phyloP scores from a whole-genome alignment of 169 alveolate genomes.

The Cryptosporidium tyzzeri region DNA sequence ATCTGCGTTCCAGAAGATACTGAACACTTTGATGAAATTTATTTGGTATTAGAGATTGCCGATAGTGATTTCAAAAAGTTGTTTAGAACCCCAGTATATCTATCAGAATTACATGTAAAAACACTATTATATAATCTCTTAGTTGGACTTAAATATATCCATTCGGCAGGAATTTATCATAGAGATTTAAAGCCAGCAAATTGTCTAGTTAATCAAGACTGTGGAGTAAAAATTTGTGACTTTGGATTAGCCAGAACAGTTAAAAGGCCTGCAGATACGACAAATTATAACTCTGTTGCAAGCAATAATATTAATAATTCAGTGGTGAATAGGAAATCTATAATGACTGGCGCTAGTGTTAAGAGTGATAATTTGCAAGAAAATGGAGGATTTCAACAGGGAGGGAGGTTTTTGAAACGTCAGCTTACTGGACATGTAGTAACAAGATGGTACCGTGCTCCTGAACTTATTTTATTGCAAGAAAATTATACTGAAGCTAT shows the following conservation, averaged over 20 bases:
- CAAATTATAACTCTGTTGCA: not conserved
- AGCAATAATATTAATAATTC: not conserved
- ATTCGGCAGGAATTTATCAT: conserved; percentile 95
- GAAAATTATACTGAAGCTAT: conserved; percentile 97
- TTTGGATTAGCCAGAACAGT: conserved; percentile 96
- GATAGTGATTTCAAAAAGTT: conserved; percentile 97
- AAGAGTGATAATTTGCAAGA: not conserved
- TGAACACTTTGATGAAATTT: conserved; percentile 93
- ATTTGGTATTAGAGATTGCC: conserved; percentile 97
- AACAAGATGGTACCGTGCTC: conserved; percentile 99
- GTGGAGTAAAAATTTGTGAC: conserved; percentile 97
- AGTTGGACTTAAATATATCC: conserved; percentile 95
- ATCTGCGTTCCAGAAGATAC: conserved; percentile 91
- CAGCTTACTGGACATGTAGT: conserved; percentile 98
- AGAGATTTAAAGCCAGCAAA: conserved; percentile 99
- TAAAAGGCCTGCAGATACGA: conserved; percentile 11
- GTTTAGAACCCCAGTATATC: conserved; percentile 92
- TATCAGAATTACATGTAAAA: conserved; percentile 93
- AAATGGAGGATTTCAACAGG: conserved; percentile 25
- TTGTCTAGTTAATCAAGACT: conserved; percentile 96
- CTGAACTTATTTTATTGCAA: conserved; percentile 97
- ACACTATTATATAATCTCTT: conserved; percentile 89
- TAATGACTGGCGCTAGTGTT: not conserved
- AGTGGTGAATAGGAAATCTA: not conserved
- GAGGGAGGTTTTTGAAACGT: conserved; percentile 82